A percentile compares a stretch with the other conserved stretches of the same genome.
Evolutionary conservation across 2,329 filamentous ascomycete genomes (phyloP).

Genomic region (Arthrobotrys conoides): DNA sequence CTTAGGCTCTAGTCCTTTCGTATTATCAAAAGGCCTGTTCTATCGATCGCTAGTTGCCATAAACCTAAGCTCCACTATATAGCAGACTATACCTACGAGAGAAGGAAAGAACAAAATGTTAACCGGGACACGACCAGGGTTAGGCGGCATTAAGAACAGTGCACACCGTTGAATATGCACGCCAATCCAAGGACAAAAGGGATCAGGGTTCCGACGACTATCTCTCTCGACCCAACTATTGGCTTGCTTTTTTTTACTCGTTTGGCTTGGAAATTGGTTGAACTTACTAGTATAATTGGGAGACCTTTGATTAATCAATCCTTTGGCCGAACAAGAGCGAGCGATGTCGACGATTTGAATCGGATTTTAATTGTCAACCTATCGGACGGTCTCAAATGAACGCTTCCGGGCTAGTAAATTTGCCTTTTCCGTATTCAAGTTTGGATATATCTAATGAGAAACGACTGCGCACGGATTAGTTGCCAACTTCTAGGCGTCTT

Average conservation of each 20-base stretch:
- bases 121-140: constrained; percentile 53
- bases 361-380: constrained; percentile 8
- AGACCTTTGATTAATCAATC: constrained; percentile 15
- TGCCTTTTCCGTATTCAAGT: constrained; percentile 35
- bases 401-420: constrained; percentile 39
- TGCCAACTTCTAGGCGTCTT: constrained; percentile 16
- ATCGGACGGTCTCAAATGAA: constrained; percentile 38
- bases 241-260: constrained; percentile 42
- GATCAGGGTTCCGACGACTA: constrained; percentile 36
- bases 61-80: constrained; percentile 48
- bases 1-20: constrained; percentile 48
- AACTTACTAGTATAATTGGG: constrained; percentile 16
- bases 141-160: constrained; percentile 50
- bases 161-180: constrained; percentile 44
- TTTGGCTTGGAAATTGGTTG: constrained; percentile 41
- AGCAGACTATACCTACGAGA: constrained; percentile 48
- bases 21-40: constrained; percentile 47
- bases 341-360: constrained; percentile 14
- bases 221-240: background rate
- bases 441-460: constrained; percentile 19
- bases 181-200: constrained; percentile 35
- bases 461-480: constrained; percentile 31
- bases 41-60: constrained; percentile 60
- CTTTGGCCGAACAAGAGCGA: constrained; percentile 17
- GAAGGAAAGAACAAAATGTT: constrained; percentile 50